phyloP scores from a whole-genome alignment of 2,329 filamentous ascomycete species.

The Colletotrichum trifolii region DNA sequence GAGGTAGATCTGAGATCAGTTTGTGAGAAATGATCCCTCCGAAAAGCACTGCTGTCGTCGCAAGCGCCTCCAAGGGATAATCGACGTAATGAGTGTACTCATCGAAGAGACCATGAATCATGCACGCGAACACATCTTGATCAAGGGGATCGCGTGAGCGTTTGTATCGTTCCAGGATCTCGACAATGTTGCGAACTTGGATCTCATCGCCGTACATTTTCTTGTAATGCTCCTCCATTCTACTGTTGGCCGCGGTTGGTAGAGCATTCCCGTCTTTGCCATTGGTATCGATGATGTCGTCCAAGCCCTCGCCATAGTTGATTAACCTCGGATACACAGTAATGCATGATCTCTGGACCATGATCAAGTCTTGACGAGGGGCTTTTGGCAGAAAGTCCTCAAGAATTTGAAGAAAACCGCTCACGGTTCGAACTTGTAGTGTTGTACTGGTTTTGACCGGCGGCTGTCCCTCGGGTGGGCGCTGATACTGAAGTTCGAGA shows the following conservation, averaged over 20 bases:
- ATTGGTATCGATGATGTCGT: constrained; percentile 90
- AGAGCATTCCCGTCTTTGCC: constrained; percentile 84
- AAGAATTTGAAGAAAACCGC: constrained; percentile 81
- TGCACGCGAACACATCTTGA: constrained; percentile 96
- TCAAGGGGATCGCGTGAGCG: constrained; percentile 84
- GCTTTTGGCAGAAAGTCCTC: constrained; percentile 74
- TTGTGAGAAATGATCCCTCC: constrained; percentile 96
- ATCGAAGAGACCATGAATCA: constrained; percentile 98
- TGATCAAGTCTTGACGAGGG: constrained; percentile 75
- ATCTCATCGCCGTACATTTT: constrained; percentile 96
- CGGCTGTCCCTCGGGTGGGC: constrained; percentile 71
- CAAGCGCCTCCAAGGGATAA: constrained; percentile 94
- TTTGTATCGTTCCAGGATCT: constrained; percentile 87
- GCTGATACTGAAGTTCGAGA: constrained; percentile 80
- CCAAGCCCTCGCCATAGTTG: constrained; percentile 93
- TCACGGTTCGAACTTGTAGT: constrained; percentile 86
- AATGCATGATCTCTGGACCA: constrained; percentile 87
- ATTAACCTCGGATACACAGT: constrained; percentile 93
- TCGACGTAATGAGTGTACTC: constrained; percentile 96
- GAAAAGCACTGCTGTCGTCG: constrained; percentile 95
- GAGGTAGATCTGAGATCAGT: constrained; percentile 86
- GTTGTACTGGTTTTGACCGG: constrained; percentile 73
- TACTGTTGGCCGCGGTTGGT: constrained; percentile 80
- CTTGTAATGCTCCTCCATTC: constrained; percentile 98
- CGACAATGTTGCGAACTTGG: constrained; percentile 86